phyloP scores from a whole-genome alignment of 129 eudicot genomes.

The Centaurea solstitialis region DNA sequence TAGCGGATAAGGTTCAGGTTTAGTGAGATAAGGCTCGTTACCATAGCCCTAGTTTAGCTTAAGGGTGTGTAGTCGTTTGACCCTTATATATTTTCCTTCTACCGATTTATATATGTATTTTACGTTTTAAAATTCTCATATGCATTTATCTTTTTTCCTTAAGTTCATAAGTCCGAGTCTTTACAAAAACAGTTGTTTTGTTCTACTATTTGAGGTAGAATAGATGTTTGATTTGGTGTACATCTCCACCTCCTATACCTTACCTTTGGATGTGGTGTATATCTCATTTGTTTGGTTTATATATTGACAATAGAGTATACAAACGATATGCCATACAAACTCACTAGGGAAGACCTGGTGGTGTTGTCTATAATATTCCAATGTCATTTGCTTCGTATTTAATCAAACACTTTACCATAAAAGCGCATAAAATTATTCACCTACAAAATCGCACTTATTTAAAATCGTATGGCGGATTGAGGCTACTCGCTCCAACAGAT shows the following conservation, averaged over 20 bases:
- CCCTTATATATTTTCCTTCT: background rate
- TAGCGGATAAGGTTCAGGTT: background rate
- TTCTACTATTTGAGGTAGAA: background rate
- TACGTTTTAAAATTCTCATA: background rate
- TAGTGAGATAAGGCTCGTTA: background rate
- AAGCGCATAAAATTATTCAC: too few species aligned
- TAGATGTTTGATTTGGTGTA: background rate
- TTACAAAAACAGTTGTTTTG: background rate
- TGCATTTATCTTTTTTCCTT: background rate
- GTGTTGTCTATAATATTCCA: background rate
- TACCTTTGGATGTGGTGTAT: background rate
- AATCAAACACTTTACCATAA: background rate
- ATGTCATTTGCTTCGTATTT: background rate
- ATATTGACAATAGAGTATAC: background rate
- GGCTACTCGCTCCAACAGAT: background rate
- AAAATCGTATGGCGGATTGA: background rate
- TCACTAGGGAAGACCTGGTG: background rate
- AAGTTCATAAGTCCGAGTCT: background rate
- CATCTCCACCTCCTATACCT: background rate
- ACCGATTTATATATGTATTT: background rate
- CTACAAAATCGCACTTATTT: background rate
- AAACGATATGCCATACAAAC: background rate
- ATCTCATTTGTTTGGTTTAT: background rate
- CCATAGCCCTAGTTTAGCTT: background rate
- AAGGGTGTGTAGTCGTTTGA: too few species aligned